These are phyloP conservation scores for Halenospora varia DNA, from an alignment of 495 filamentous ascomycete species.

Conservation along the genomic window DNA sequence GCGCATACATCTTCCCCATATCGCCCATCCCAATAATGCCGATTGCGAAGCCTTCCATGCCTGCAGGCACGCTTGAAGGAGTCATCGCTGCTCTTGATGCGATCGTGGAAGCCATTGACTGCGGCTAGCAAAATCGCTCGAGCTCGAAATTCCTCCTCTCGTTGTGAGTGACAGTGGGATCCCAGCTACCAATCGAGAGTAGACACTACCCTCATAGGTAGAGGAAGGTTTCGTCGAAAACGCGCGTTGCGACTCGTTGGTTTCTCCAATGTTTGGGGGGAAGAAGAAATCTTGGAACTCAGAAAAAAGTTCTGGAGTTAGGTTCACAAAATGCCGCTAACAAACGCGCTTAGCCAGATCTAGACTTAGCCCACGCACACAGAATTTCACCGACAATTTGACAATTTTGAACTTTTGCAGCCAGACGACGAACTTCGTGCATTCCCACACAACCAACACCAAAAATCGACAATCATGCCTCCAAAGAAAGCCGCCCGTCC, in stretches of 20 bases:
- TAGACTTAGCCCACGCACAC: not conserved
- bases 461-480: conserved; percentile 54
- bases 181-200: no score
- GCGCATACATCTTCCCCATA: conserved; percentile 99
- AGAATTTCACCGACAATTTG: not conserved
- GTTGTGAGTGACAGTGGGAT: no score
- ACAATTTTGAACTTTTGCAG: not conserved
- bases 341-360: not conserved
- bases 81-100: conserved; percentile 1
- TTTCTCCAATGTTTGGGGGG: no score
- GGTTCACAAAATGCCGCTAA: not conserved
- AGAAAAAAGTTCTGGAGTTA: no score
- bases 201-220: no score
- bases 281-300: no score
- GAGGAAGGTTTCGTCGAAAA: no score
- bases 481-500: conserved; percentile 78
- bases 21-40: conserved; percentile 99
- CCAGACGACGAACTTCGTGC: not conserved
- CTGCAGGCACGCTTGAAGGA: conserved; percentile 20
- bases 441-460: not conserved
- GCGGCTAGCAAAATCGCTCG: not conserved
- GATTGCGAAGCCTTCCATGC: conserved; percentile 63
- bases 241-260: no score
- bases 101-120: not conserved
- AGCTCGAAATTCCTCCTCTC: no score